phyloP scores from a whole-genome alignment of 345 rosid species.

The Ceriops decandra region DNA sequence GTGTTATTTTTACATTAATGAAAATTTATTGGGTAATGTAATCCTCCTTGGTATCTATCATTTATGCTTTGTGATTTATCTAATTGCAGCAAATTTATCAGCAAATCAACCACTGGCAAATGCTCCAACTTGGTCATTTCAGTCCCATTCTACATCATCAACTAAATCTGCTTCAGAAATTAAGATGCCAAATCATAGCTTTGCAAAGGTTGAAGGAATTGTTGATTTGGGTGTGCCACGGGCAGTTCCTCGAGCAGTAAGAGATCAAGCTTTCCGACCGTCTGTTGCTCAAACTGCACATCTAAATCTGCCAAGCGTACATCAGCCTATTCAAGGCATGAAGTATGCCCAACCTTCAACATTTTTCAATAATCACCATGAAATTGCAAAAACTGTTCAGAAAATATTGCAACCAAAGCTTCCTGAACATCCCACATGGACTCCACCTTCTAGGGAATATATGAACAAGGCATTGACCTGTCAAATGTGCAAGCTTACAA shows the following conservation, averaged over 20 bases:
- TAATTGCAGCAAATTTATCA: slow-evolving; percentile 56
- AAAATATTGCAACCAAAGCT: slow-evolving; percentile 57
- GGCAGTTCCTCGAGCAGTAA: slow-evolving; percentile 38
- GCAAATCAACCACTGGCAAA: slow-evolving; percentile 44
- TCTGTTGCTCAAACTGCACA: slow-evolving; percentile 48
- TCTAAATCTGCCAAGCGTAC: slow-evolving; percentile 41
- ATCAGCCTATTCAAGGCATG: slow-evolving; percentile 58
- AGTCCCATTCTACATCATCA: slow-evolving; percentile 47
- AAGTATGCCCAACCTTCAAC: slow-evolving; percentile 42
- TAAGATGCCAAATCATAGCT: slow-evolving; percentile 45
- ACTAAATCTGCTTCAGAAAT: slow-evolving; percentile 46
- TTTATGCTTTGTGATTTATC: slow-evolving; percentile 10
- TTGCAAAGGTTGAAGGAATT: slow-evolving; percentile 46
- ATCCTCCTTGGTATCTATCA: background rate
- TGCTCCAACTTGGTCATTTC: slow-evolving; percentile 70
- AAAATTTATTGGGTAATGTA: background rate
- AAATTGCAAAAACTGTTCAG: slow-evolving; percentile 69
- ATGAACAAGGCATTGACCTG: slow-evolving; percentile 71
- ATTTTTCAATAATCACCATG: slow-evolving; percentile 45
- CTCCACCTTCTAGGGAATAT: slow-evolving; percentile 90
- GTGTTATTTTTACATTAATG: no score
- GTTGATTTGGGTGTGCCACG: slow-evolving; percentile 29
- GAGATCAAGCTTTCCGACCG: slow-evolving; percentile 62
- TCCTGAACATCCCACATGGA: slow-evolving; percentile 71
- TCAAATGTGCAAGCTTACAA: slow-evolving; percentile 57